phyloP scores from a whole-genome alignment of 441 rosid genomes.

The Eutrema salsugineum region DNA sequence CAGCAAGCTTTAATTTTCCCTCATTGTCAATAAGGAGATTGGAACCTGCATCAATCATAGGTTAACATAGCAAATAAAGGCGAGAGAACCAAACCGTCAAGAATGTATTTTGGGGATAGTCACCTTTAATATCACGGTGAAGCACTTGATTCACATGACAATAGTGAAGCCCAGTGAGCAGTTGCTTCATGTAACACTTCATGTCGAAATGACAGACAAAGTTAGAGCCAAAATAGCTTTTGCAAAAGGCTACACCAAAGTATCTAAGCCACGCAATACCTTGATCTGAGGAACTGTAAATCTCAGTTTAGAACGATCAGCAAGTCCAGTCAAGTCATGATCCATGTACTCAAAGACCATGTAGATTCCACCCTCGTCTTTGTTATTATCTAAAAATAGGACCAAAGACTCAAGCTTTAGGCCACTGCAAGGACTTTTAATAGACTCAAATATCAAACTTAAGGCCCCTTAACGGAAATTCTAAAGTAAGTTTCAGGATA shows the following conservation, averaged over 20 bases:
- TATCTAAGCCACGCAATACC: slow-evolving; percentile 13
- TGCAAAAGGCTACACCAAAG: slow-evolving; percentile 12
- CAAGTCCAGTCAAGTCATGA: slow-evolving; percentile 95
- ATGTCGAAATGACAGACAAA: background rate
- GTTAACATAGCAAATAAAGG: background rate
- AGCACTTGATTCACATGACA: slow-evolving; percentile 13
- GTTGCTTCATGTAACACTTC: slow-evolving; percentile 23
- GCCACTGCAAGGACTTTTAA: background rate
- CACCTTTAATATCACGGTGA: slow-evolving; percentile 22
- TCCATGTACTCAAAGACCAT: slow-evolving; percentile 99
- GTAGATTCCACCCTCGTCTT: slow-evolving; percentile 89
- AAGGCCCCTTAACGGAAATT: background rate
- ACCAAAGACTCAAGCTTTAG: slow-evolving; percentile 7
- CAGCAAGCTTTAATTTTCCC: slow-evolving; percentile 14
- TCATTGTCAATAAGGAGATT: slow-evolving; percentile 14
- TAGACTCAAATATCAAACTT: slow-evolving; percentile 2
- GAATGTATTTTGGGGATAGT: background rate
- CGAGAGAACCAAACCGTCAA: background rate
- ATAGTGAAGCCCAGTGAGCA: slow-evolving; percentile 18
- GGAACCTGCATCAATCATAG: background rate
- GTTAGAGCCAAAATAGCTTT: background rate
- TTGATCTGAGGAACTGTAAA: slow-evolving; percentile 60
- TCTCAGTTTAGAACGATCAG: slow-evolving; percentile 97
- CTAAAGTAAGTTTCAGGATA: background rate
- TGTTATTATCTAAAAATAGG: slow-evolving; percentile 65